Conservation (phyloP, 2,329 filamentous ascomycete species). For the Cladosporium oxysporum region DNA sequence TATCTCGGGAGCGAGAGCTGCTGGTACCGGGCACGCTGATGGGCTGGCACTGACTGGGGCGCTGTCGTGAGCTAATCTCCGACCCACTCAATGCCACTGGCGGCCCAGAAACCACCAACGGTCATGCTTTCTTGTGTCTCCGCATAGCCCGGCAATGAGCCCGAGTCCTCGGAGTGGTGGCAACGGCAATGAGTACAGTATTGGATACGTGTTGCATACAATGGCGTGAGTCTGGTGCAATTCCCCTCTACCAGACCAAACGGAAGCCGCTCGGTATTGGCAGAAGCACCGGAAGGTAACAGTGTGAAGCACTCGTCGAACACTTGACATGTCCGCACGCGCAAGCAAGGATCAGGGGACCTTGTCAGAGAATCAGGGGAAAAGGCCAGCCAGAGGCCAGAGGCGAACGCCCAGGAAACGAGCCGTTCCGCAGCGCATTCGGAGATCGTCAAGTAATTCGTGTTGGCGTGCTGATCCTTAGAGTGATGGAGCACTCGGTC, state of each 20-base stretch:
- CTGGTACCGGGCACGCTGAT: slow-evolving; percentile 8
- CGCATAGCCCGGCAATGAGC: not conserved
- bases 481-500: not conserved
- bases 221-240: not conserved
- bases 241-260: not conserved
- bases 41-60: slow-evolving; percentile 12
- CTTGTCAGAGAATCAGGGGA: slow-evolving; percentile 17
- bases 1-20: slow-evolving; percentile 9
- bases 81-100: slow-evolving; percentile 8
- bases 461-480: not conserved
- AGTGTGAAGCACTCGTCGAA: slow-evolving; percentile 6
- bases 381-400: not conserved
- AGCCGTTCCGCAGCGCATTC: slow-evolving; percentile 8
- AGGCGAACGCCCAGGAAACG: slow-evolving; percentile 1
- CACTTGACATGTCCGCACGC: slow-evolving; percentile 12
- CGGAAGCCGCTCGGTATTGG: not conserved
- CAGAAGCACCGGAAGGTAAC: not conserved
- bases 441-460: slow-evolving; percentile 8
- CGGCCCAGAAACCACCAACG: slow-evolving; percentile 14
- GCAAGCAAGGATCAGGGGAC: slow-evolving; percentile 14
- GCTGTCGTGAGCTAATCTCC: slow-evolving; percentile 15
- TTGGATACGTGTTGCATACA: not conserved
- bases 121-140: slow-evolving; percentile 8
- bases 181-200: not conserved
- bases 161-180: not conserved